These are phyloP conservation scores for Fusarium sp. DNA, from an alignment of 2,329 filamentous ascomycete species.

Conservation along the genomic window DNA sequence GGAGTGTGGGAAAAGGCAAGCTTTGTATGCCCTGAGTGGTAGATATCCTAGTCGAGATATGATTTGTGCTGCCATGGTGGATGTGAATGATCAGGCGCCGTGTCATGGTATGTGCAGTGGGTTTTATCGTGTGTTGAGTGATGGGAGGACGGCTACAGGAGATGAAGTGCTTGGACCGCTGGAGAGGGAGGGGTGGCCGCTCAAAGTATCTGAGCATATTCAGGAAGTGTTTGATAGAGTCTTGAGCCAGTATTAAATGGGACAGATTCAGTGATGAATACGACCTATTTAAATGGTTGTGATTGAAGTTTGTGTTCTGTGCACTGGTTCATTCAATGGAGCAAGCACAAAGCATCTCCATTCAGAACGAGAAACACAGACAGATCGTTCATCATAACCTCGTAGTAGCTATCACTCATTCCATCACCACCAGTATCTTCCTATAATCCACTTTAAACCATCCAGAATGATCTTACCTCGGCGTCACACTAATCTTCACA, in stretches of 20 bases:
- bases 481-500: not conserved
- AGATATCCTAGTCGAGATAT: slow-evolving; percentile 6
- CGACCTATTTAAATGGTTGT: too few relatives aligned
- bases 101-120: slow-evolving; percentile 1
- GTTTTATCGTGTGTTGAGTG: slow-evolving; percentile 3
- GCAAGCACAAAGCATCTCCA: too few relatives aligned
- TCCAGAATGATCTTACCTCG: not conserved
- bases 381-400: too few relatives aligned
- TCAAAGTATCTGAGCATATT: not conserved
- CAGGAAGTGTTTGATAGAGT: not conserved
- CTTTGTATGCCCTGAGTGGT: not conserved
- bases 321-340: too few relatives aligned
- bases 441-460: too few relatives aligned
- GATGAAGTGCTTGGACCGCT: accelerated
- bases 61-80: not conserved
- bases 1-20: not conserved
- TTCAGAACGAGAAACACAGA: too few relatives aligned
- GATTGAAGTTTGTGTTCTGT: too few relatives aligned
- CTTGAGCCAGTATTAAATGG: too few relatives aligned
- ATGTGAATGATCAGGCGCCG: not conserved
- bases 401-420: too few relatives aligned
- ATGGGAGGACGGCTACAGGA: not conserved
- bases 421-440: too few relatives aligned
- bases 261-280: too few relatives aligned
- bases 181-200: not conserved